Percentiles rank a stretch among this genome's conserved stretches.
phyloP scores from a whole-genome alignment of 2,329 filamentous ascomycete genomes.

The Botrytis elliptica region DNA sequence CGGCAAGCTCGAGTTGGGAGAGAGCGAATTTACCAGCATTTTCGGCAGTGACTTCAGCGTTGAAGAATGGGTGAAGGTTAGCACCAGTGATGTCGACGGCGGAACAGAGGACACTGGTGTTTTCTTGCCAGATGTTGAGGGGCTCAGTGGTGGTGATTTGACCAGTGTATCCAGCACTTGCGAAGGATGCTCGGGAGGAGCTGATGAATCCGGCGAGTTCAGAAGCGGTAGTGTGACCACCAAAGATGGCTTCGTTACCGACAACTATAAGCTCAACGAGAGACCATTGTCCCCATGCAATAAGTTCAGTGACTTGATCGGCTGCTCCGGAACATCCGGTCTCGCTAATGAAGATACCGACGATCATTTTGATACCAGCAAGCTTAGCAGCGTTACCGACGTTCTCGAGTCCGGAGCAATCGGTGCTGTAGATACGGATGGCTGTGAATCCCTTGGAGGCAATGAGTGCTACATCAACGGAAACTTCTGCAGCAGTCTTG shows the following conservation, averaged over 20 bases:
- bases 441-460: constrained; percentile 64
- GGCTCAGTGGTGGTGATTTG: constrained; percentile 84
- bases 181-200: constrained; percentile 63
- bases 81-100: constrained; percentile 75
- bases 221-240: constrained; percentile 61
- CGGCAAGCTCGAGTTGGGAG: constrained; percentile 69
- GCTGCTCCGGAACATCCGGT: constrained; percentile 58
- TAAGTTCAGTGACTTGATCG: constrained; percentile 69
- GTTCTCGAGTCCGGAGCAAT: constrained; percentile 78
- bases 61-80: constrained; percentile 97
- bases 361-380: constrained; percentile 73
- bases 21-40: constrained; percentile 75
- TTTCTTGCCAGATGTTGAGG: constrained; percentile 69
- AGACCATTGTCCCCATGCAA: constrained; percentile 70
- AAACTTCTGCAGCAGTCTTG: constrained; percentile 61
- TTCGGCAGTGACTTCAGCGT: constrained; percentile 60
- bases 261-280: constrained; percentile 77
- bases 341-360: constrained; percentile 81
- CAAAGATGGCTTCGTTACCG: constrained; percentile 88
- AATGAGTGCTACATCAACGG: constrained; percentile 60
- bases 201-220: constrained; percentile 71
- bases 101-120: constrained; percentile 63
- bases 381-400: constrained; percentile 68
- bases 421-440: constrained; percentile 85
- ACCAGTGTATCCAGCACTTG: constrained; percentile 65